phyloP scores from a whole-genome alignment of 768 basidiomycete genomes.

The Lactarius psammicola region DNA sequence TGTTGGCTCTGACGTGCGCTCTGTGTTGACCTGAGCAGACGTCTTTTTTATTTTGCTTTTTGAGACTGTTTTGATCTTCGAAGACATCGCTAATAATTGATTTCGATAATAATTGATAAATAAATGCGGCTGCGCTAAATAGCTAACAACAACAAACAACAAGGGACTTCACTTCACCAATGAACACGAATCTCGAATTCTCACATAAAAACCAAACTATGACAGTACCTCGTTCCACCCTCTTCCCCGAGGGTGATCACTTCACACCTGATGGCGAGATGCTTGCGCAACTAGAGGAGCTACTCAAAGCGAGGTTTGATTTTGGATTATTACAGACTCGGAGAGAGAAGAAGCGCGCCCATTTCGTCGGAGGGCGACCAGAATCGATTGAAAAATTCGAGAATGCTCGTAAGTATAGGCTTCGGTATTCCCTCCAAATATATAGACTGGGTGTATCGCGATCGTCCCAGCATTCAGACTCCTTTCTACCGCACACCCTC shows the following conservation, averaged over 20 bases:
- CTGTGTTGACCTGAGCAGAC: neutral
- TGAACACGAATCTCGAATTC: constrained; percentile 22
- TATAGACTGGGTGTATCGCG: neutral
- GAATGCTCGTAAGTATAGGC: neutral
- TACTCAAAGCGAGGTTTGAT: constrained; percentile 10
- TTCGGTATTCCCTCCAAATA: neutral
- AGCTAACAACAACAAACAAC: constrained; percentile 5
- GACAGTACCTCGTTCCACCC: constrained; percentile 12
- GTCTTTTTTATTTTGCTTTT: constrained; percentile 13
- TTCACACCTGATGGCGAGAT: neutral
- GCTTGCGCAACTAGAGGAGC: constrained; percentile 15
- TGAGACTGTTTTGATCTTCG: constrained; percentile 12
- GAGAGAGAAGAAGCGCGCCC: constrained; percentile 16
- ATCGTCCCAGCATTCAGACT: constrained; percentile 24
- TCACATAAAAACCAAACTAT: constrained; percentile 1
- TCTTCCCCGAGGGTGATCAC: constrained; percentile 1
- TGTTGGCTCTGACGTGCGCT: neutral
- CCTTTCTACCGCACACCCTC: constrained; percentile 9
- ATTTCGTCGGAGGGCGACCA: neutral
- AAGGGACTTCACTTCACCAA: neutral
- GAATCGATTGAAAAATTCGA: neutral
- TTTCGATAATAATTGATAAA: neutral
- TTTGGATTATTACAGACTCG: constrained; percentile 6
- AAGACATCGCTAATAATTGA: constrained; percentile 3
- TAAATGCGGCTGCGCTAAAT: constrained; percentile 2